Conservation (phyloP, 371 early-diverging fungal genomes). For the Gilbertella persicaria region DNA sequence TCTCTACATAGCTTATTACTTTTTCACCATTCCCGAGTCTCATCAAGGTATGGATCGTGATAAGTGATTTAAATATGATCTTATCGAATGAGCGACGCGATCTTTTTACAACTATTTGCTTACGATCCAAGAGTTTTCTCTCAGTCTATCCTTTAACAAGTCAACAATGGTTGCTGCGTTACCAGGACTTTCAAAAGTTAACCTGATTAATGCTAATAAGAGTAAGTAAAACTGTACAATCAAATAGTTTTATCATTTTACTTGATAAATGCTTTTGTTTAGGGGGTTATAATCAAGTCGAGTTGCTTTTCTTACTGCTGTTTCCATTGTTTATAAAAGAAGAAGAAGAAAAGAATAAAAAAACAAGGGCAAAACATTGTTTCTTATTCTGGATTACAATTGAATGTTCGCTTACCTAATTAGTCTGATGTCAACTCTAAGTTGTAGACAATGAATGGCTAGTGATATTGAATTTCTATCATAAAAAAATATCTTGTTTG, state of each 20-base stretch:
- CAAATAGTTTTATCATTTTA: slow-evolving; percentile 47
- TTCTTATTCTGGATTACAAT: no score
- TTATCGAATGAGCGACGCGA: slow-evolving; percentile 27
- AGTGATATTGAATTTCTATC: no score
- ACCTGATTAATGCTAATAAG: slow-evolving; percentile 50
- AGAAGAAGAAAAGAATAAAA: no score
- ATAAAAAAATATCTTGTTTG: no score
- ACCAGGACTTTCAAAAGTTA: slow-evolving; percentile 46
- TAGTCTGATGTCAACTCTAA: no score
- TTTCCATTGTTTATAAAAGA: slow-evolving; percentile 59
- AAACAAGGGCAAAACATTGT: no score
- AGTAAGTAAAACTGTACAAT: not conserved
- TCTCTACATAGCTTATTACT: slow-evolving; percentile 68
- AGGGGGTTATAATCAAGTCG: slow-evolving; percentile 74
- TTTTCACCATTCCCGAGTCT: slow-evolving; percentile 77
- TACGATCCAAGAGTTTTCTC: slow-evolving; percentile 86
- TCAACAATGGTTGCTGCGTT: slow-evolving; percentile 65
- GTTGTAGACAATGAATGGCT: no score
- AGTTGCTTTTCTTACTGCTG: slow-evolving; percentile 78
- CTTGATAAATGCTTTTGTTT: slow-evolving; percentile 87
- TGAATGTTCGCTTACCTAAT: no score
- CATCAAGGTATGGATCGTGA: slow-evolving; percentile 84
- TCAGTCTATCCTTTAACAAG: slow-evolving; percentile 57
- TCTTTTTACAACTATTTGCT: slow-evolving; percentile 12
- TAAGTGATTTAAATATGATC: slow-evolving; percentile 90